These are phyloP conservation scores for Lachancea lanzarotensis DNA, from an alignment of 805 yeast species.

Conservation along the genomic window DNA sequence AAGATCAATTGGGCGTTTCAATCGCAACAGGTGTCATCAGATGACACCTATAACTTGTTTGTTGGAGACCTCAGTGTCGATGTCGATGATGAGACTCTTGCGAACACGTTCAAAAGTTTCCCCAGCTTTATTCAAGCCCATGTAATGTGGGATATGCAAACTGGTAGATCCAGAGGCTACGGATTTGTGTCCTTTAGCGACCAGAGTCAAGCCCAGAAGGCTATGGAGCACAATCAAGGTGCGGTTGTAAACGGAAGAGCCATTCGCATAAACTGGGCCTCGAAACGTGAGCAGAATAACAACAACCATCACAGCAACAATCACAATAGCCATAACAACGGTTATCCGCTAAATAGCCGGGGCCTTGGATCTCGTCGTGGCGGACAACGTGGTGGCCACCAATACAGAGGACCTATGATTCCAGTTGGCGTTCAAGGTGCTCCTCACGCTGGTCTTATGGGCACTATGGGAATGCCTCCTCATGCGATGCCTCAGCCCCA, in stretches of 20 bases:
- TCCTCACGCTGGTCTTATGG: constrained; percentile 19
- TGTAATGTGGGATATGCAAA: constrained; percentile 97
- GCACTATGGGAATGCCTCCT: constrained; percentile 15
- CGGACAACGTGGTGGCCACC: constrained; percentile 22
- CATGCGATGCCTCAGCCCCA: constrained; percentile 13
- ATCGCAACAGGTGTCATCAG: constrained; percentile 57
- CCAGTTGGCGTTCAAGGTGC: constrained; percentile 18
- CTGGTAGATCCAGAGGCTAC: constrained; percentile 85
- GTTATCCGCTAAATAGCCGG: constrained; percentile 16
- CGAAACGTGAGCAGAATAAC: constrained; percentile 46
- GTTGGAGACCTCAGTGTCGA: constrained; percentile 83
- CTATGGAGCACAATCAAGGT: constrained; percentile 70
- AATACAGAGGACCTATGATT: constrained; percentile 11
- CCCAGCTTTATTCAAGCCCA: constrained; percentile 70
- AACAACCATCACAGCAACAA: constrained; percentile 20
- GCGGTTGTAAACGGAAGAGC: constrained; percentile 64
- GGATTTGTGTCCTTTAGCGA: constrained; percentile 77
- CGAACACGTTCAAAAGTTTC: constrained; percentile 49
- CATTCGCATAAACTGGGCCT: constrained; percentile 84
- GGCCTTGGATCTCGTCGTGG: constrained; percentile 19
- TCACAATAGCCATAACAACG: constrained; percentile 6
- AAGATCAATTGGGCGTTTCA: constrained; percentile 80
- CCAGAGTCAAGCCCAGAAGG: constrained; percentile 64
- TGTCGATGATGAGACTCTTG: constrained; percentile 69
- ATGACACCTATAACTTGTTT: constrained; percentile 64